phyloP scores from a whole-genome alignment of 768 basidiomycete species.

The Suillus subalutaceus region DNA sequence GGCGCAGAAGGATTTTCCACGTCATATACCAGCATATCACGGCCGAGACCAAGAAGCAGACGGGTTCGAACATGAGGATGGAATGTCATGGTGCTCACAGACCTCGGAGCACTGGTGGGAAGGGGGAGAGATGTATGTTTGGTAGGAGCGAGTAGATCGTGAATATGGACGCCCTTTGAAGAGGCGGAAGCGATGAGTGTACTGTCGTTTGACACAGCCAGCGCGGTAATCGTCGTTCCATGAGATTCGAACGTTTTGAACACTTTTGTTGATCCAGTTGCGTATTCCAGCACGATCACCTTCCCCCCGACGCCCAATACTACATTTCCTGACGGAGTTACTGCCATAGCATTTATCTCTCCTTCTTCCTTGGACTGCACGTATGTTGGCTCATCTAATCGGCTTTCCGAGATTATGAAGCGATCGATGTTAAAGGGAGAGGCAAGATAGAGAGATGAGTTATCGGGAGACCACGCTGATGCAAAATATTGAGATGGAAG shows the following conservation, averaged over 20 bases:
- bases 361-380: conserved; percentile 25
- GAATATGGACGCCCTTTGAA: conserved; percentile 53
- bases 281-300: conserved; percentile 54
- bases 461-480: conserved; percentile 61
- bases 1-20: conserved; percentile 59
- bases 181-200: conserved; percentile 62
- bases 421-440: conserved; percentile 49
- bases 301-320: conserved; percentile 50
- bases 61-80: conserved; percentile 65
- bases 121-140: conserved; percentile 53
- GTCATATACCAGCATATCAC: conserved; percentile 64
- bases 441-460: conserved; percentile 55
- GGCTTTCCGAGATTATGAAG: conserved; percentile 52
- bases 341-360: conserved; percentile 33
- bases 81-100: conserved; percentile 57
- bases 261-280: conserved; percentile 40
- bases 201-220: conserved; percentile 63
- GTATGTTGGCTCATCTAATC: conserved; percentile 46
- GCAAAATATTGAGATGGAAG: conserved; percentile 28
- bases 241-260: conserved; percentile 55
- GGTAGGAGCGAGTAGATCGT: conserved; percentile 58
- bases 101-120: conserved; percentile 33
- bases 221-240: conserved; percentile 48
- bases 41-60: conserved; percentile 56
- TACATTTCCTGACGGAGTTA: conserved; percentile 41